Base-by-base conservation (phyloP, 2,329 filamentous ascomycete genomes). In the Aspergillus novoparasiticus region DNA sequence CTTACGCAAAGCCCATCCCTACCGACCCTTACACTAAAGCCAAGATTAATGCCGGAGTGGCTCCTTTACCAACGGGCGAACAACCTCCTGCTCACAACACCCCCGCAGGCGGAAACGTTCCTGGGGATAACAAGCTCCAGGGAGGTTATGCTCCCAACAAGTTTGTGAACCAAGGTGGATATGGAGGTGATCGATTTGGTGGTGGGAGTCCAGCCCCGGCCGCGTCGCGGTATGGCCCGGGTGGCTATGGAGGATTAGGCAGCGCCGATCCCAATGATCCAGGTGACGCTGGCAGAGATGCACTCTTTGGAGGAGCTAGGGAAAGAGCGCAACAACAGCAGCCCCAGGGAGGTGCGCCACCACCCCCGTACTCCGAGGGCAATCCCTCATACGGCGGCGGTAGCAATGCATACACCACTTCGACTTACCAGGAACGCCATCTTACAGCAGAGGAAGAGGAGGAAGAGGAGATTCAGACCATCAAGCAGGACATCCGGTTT, bases 401-500 rank as follows among this genome's bases (percentile, higher is more conserved):
- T 39, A 77, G 73, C 66, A 74, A 70, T 57, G 77, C 78, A 57
- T 77, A 76, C 64, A 74, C 72, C 64, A 73, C 74, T 53, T 68
- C 73, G 26, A 75, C 81, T 6, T 88, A 91, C 58, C 88, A 90
- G 61, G 85, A 91, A 63, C 87, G 92, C 55, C 87, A 96, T 76
- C 81, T 97, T 68, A 96, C 92, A 0, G 92, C 89, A 1, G 92
- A 97, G 86, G 81, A 89, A 66, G 89, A 95, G 68, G 88, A 90
- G 71, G 89, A 92, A 66, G 87, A 91, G 75, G 88, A 91, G 64
- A 86, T 94, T 14, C 83, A 88, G 63, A 87, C 87, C 0, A 88
- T 90, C 21, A 93, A 93, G 76, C 84, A 89, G 69, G 86, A 96
- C 72, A 92, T 93, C 68, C 85, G 85, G 19, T 87, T 89, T 68